phyloP scores from a whole-genome alignment of 2,329 filamentous ascomycete genomes.

The Cladosporium sp. region DNA sequence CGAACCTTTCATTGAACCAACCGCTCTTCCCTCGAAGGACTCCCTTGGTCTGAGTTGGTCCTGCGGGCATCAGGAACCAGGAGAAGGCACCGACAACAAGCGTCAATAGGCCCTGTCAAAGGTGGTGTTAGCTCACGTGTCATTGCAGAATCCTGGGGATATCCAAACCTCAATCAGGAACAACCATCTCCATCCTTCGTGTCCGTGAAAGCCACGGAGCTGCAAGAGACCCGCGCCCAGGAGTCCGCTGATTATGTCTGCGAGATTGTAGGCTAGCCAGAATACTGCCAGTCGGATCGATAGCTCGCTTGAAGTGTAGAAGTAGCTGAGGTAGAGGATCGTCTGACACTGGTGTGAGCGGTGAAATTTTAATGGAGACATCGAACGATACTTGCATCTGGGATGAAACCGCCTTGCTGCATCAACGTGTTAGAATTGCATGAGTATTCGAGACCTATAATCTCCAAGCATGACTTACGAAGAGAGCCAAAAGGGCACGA shows the following conservation, averaged over 20 bases:
- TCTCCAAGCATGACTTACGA: too few species aligned
- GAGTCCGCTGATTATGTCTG: conserved; percentile 27
- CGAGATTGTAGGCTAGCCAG: conserved; percentile 20
- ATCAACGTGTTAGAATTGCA: not conserved
- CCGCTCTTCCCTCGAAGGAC: conserved; percentile 59
- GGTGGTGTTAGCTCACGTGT: not conserved
- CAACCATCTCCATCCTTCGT: conserved; percentile 23
- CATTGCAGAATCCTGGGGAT: not conserved
- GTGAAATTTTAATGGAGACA: too few species aligned
- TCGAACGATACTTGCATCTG: conserved; percentile 5
- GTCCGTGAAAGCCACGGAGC: conserved; percentile 24
- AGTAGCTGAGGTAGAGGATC: conserved; percentile 68
- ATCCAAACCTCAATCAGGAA: conserved; percentile 27
- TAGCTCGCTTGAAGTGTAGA: conserved; percentile 68
- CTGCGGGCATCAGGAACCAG: conserved; percentile 37
- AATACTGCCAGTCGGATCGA: conserved; percentile 55
- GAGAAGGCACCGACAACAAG: conserved; percentile 25
- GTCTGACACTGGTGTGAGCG: too few species aligned
- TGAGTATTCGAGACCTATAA: too few species aligned
- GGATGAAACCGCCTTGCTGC: conserved; percentile 21
- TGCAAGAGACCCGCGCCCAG: conserved; percentile 24
- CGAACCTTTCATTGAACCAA: conserved; percentile 57
- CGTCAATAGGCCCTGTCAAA: conserved; percentile 32
- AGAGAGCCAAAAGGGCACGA: conserved; percentile 18
- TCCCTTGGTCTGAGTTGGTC: conserved; percentile 59